Base-by-base conservation (phyloP, 1,284 basidiomycete genomes). In the Sphagnurus paluster region DNA sequence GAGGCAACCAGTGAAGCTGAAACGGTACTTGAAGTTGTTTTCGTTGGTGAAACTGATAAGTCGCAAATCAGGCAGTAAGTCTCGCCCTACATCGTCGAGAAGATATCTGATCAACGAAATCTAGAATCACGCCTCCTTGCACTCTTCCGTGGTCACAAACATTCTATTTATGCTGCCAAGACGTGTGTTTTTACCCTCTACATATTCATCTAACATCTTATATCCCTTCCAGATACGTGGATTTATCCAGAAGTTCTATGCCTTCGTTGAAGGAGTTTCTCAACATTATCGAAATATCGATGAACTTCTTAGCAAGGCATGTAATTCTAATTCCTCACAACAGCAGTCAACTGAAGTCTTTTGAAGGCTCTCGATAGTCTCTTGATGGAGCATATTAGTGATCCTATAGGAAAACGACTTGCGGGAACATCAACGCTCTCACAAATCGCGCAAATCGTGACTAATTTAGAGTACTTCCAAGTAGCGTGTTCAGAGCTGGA, bases 161-260 rank as follows among this genome's bases (percentile, higher is more conserved):
- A 0, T 98, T 98, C 65, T 93, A 94, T 52, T 75, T 93, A 36
- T 97, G 93, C 61, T 99, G 96, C 64, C 90, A 93, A 74, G 91
- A 98, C 60, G 89, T 89, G 62, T 23, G 78, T 36, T 30, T n/a
- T n/a, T n/a, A n/a, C 1, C 13, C 26, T 11, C 5, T 29, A 11
- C 45, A 24, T 32, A 30, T 34, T 19, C 10, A 17, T 30, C 6
- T n/a, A 13, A 7, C 39, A 20, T 4, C 44, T 42, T 33, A 43
- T 11, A 5, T 16, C 42, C 26, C 24, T 23, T 5, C 34, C 59
- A 91, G 84, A 93, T 99, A 49, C 86, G 94, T 28, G 82, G 79
- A 39, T 97, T 97, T 60, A 91, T 98, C 21, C 90, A 96, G 57
- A 93, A 94, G 59, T 99, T 98, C 72, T 98, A 98, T 65, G 85